These are phyloP conservation scores for Gnomoniopsis sp. DNA, from an alignment of 2,329 filamentous ascomycete species.

Conservation along the genomic window DNA sequence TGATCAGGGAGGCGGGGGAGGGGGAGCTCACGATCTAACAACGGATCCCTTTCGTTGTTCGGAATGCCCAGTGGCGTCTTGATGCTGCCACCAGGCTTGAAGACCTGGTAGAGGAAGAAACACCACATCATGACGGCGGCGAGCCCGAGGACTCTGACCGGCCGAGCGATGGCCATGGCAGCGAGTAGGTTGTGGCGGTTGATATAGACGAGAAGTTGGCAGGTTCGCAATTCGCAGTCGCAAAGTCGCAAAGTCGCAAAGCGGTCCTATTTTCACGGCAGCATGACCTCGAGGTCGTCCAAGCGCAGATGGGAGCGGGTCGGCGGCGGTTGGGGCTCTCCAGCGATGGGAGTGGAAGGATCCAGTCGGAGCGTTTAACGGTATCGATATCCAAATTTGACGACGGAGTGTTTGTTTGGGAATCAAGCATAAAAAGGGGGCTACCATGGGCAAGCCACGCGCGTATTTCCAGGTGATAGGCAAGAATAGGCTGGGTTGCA, in stretches of 20 bases:
- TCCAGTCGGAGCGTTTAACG: conserved; percentile 1
- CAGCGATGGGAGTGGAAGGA: not conserved
- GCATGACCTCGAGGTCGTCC: conserved; percentile 13
- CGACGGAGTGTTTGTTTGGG: not conserved
- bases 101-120: conserved; percentile 75
- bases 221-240: not conserved
- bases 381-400: conserved; percentile 8
- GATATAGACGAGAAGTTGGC: not conserved
- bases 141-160: conserved; percentile 74
- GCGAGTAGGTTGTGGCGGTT: not conserved
- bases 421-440: conserved; percentile 13
- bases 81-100: conserved; percentile 50
- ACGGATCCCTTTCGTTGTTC: conserved; percentile 69
- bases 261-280: not conserved
- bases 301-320: not conserved
- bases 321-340: conserved; percentile 2
- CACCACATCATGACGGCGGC: conserved; percentile 70
- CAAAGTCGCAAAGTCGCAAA: not conserved
- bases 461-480: not conserved
- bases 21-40: conserved; percentile 70
- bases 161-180: conserved; percentile 80
- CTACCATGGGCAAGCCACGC: not conserved
- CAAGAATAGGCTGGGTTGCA: not conserved
- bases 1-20: not conserved
- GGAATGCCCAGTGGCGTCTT: conserved; percentile 36